Evolutionary conservation across 2,329 filamentous ascomycete species (phyloP).

Genomic region (Phialophora chinensis): DNA sequence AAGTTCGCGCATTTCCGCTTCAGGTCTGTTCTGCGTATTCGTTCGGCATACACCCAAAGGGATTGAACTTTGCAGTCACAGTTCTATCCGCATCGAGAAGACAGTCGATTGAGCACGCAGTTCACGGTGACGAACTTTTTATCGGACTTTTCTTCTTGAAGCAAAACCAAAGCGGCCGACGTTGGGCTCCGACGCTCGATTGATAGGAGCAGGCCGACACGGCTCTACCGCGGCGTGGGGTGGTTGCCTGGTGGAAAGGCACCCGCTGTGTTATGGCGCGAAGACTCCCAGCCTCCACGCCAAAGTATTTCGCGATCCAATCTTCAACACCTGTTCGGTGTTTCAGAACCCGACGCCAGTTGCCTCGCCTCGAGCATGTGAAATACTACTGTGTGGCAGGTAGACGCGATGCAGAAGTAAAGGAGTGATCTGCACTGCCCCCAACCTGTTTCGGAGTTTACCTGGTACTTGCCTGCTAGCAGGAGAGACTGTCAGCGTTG

Average conservation of each 20-base stretch:
- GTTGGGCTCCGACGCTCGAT: not conserved
- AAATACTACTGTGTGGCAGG: no score
- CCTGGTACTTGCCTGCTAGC: not conserved
- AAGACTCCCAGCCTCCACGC: not conserved
- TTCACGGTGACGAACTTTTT: not conserved
- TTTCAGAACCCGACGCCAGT: not conserved
- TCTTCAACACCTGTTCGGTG: not conserved
- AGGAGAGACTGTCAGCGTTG: slow-evolving; percentile 4
- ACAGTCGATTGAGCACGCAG: not conserved
- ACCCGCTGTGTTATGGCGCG: no score
- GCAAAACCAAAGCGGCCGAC: not conserved
- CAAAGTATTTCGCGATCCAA: not conserved
- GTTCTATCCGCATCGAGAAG: not conserved
- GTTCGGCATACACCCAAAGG: not conserved
- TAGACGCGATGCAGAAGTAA: not conserved
- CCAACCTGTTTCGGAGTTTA: not conserved
- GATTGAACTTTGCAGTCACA: not conserved
- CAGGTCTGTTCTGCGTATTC: not conserved
- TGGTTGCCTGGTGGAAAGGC: not conserved
- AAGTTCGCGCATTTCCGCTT: slow-evolving; percentile 5
- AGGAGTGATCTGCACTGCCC: not conserved
- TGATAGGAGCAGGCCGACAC: not conserved
- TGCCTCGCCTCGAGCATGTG: slow-evolving; percentile 2
- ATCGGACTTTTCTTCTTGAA: not conserved
- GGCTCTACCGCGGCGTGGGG: not conserved